Conservation (phyloP, 371 early-diverging fungal genomes). For the Dichotomocladium elegans region DNA sequence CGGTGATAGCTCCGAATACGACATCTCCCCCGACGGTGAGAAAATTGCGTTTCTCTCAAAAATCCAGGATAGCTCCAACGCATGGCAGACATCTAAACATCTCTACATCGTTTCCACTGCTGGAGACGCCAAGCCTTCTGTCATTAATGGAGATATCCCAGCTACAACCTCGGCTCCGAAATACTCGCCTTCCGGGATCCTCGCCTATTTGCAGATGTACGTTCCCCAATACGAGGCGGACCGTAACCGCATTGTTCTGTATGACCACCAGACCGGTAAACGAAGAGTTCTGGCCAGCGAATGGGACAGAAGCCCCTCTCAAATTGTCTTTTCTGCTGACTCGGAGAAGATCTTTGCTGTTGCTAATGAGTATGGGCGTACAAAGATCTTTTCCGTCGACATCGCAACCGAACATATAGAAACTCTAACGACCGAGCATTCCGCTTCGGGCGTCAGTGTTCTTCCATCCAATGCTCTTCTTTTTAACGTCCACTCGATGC, state of each 20-base stretch:
- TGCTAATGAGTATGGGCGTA: slow-evolving; percentile 60
- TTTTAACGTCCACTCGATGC: slow-evolving; percentile 43
- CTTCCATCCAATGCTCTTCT: slow-evolving; percentile 36
- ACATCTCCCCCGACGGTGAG: slow-evolving; percentile 59
- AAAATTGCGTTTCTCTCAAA: slow-evolving; percentile 72
- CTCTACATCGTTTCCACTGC: slow-evolving; percentile 63
- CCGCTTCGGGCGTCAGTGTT: slow-evolving; percentile 37
- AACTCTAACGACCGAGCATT: slow-evolving; percentile 49
- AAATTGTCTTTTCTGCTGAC: slow-evolving; percentile 54
- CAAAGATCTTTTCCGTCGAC: slow-evolving; percentile 53
- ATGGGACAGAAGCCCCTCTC: slow-evolving; percentile 68
- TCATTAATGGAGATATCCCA: slow-evolving; percentile 51
- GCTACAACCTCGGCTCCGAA: slow-evolving; percentile 66
- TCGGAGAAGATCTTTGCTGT: slow-evolving; percentile 47
- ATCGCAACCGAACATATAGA: slow-evolving; percentile 37
- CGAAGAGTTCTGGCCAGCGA: slow-evolving; percentile 36
- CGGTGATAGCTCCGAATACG: slow-evolving; percentile 58
- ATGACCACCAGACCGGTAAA: slow-evolving; percentile 40
- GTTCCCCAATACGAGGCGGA: slow-evolving; percentile 75
- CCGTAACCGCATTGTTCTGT: slow-evolving; percentile 65
- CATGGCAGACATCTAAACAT: slow-evolving; percentile 76
- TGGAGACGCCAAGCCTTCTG: slow-evolving; percentile 38
- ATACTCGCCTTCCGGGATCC: slow-evolving; percentile 59
- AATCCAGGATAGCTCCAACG: slow-evolving; percentile 55
- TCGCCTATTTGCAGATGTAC: slow-evolving; percentile 77